phyloP scores from a whole-genome alignment of 139 green algal genomes.

The Closterium sp. region DNA sequence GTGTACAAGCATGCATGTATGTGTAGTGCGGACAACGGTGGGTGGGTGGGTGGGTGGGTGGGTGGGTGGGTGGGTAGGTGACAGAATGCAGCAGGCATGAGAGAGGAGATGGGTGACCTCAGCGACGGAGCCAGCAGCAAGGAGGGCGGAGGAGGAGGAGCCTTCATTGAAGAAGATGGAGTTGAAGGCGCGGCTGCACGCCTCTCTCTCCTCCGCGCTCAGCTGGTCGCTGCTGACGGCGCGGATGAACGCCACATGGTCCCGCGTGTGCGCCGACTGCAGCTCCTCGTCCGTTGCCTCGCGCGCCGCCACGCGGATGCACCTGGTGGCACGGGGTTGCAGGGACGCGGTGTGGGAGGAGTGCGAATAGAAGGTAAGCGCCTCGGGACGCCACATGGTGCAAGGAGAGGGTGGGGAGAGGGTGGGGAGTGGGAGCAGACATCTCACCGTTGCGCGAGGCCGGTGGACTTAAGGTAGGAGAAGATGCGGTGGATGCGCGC shows the following conservation, averaged over 20 bases:
- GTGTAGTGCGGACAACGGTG: too few relatives aligned
- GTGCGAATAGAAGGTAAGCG: too few relatives aligned
- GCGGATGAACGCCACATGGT: conserved; percentile 28
- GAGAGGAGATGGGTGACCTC: background rate
- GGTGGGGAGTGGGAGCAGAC: too few relatives aligned
- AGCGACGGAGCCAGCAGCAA: conserved; percentile 37
- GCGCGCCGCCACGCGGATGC: conserved; percentile 27
- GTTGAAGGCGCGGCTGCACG: conserved; percentile 20
- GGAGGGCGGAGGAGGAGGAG: conserved; percentile 21
- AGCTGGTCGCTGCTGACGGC: conserved; percentile 8
- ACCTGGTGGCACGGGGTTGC: background rate
- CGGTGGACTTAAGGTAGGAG: background rate
- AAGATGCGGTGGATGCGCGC: conserved; percentile 30
- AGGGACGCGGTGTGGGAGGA: too few relatives aligned
- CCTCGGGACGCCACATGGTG: background rate
- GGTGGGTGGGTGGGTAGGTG: too few relatives aligned
- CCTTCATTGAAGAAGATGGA: conserved; percentile 53
- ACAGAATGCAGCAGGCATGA: background rate
- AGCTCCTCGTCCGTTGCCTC: conserved; percentile 45
- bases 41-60: too few relatives aligned
- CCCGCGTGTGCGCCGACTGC: conserved; percentile 19
- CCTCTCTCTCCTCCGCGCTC: background rate
- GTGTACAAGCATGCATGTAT: too few relatives aligned
- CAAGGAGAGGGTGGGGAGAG: too few relatives aligned
- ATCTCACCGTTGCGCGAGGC: conserved; percentile 28